These are phyloP conservation scores for Annona cherimola DNA, from an alignment of 164 flowering plant genomes.

Conservation along the genomic window DNA sequence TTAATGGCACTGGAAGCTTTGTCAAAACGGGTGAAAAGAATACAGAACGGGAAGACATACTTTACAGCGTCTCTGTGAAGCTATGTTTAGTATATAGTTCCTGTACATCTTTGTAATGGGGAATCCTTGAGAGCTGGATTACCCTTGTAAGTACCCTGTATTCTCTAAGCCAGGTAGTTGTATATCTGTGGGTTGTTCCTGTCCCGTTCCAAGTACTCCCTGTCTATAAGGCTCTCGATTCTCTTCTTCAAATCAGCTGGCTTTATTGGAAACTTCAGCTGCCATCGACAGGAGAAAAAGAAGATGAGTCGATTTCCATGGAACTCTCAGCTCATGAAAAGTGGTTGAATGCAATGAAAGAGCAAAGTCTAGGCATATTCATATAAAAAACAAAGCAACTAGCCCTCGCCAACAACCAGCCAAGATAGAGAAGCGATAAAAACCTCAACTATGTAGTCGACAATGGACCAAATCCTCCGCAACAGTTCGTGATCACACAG, in stretches of 20 bases:
- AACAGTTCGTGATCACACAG: too few relatives aligned
- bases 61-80: not conserved
- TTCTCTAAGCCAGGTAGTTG: slow-evolving; percentile 70
- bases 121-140: not conserved
- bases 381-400: too few relatives aligned
- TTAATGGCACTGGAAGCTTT: not conserved
- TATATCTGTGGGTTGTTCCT: slow-evolving; percentile 94
- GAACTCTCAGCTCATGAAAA: not conserved
- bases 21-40: not conserved
- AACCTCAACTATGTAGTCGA: too few relatives aligned
- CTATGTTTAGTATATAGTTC: not conserved
- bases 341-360: not conserved
- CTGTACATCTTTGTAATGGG: slow-evolving; percentile 1
- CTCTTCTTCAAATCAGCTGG: slow-evolving; percentile 95
- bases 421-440: too few relatives aligned
- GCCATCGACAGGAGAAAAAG: slow-evolving; percentile 14
- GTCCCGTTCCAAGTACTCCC: slow-evolving; percentile 97
- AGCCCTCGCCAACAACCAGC: too few relatives aligned
- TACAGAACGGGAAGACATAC: not conserved
- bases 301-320: not conserved
- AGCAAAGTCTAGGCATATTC: not conserved
- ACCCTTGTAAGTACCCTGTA: not conserved
- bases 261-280: slow-evolving; percentile 97
- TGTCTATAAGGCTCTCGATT: slow-evolving; percentile 90
- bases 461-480: too few relatives aligned